Evolutionary conservation across 2,329 filamentous ascomycete species (phyloP).

Genomic region (Curvularia lunata): DNA sequence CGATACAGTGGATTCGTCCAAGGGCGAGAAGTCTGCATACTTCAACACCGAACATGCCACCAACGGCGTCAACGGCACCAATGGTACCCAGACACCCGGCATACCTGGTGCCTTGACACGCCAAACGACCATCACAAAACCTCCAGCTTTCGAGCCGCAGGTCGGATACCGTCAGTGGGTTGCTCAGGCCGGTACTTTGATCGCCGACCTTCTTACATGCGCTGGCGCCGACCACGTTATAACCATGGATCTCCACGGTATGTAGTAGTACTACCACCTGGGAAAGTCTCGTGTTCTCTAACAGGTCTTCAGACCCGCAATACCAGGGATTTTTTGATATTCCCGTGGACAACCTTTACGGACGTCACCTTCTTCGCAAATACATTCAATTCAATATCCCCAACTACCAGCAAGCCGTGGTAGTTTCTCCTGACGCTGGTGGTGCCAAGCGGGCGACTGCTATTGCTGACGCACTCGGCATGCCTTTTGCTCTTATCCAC

Average conservation of each 20-base stretch:
- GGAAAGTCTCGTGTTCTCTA: constrained; percentile 5
- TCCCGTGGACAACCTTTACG: constrained; percentile 96
- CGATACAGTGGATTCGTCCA: constrained; percentile 43
- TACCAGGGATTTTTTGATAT: constrained; percentile 99
- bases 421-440: constrained; percentile 95
- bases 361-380: constrained; percentile 71
- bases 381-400: constrained; percentile 81
- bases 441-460: constrained; percentile 95
- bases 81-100: constrained; percentile 15
- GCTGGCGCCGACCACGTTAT: constrained; percentile 96
- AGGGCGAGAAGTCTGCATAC: constrained; percentile 35
- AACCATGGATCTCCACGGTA: constrained; percentile 80
- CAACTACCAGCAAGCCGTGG: constrained; percentile 82
- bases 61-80: constrained; percentile 29
- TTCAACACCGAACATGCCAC: constrained; percentile 35
- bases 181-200: constrained; percentile 91
- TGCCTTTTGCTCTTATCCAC: constrained; percentile 97
- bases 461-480: constrained; percentile 89
- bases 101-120: constrained; percentile 17
- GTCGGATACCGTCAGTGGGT: constrained; percentile 99
- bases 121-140: constrained; percentile 53
- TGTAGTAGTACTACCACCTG: constrained; percentile 1
- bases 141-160: constrained; percentile 73
- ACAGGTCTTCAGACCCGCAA: constrained; percentile 72
- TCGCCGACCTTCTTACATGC: constrained; percentile 92